Evolutionary conservation across 1,284 basidiomycete genomes (phyloP).

Genomic region (Schizophyllum amplum): DNA sequence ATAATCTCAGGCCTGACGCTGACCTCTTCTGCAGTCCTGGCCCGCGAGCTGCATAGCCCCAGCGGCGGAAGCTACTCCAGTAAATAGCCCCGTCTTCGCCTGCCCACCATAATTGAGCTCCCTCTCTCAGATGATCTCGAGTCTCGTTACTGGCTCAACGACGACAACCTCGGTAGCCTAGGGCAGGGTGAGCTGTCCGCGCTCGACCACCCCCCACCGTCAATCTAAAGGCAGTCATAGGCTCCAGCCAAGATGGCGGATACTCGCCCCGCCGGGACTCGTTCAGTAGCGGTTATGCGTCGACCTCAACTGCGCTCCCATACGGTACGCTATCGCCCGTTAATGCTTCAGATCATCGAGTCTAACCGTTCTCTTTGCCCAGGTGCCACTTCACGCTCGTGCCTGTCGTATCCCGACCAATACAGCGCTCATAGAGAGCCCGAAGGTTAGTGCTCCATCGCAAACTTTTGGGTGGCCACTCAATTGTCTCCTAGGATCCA

Average conservation of each 20-base stretch:
- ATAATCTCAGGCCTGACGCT: not conserved
- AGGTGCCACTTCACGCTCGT: not conserved
- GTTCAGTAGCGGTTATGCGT: not conserved
- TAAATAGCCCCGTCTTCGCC: not conserved
- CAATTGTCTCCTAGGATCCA: not conserved
- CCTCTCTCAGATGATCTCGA: not conserved
- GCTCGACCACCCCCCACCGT: too few species aligned
- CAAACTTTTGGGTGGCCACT: not conserved
- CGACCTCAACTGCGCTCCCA: not conserved
- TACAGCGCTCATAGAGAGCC: not conserved
- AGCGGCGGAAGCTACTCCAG: not conserved
- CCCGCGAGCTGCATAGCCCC: not conserved
- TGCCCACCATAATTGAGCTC: not conserved
- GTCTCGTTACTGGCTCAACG: not conserved
- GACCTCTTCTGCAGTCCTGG: not conserved
- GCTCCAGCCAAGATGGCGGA: not conserved
- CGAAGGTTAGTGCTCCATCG: not conserved
- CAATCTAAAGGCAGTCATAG: too few species aligned
- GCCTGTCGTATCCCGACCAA: not conserved
- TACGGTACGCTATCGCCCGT: not conserved
- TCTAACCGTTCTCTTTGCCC: not conserved
- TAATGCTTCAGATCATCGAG: too few species aligned
- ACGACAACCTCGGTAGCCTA: not conserved
- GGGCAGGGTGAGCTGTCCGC: not conserved
- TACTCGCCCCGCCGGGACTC: not conserved